These are phyloP conservation scores for Trametes cinnabarina DNA, from an alignment of 768 basidiomycete genomes.

Conservation along the genomic window DNA sequence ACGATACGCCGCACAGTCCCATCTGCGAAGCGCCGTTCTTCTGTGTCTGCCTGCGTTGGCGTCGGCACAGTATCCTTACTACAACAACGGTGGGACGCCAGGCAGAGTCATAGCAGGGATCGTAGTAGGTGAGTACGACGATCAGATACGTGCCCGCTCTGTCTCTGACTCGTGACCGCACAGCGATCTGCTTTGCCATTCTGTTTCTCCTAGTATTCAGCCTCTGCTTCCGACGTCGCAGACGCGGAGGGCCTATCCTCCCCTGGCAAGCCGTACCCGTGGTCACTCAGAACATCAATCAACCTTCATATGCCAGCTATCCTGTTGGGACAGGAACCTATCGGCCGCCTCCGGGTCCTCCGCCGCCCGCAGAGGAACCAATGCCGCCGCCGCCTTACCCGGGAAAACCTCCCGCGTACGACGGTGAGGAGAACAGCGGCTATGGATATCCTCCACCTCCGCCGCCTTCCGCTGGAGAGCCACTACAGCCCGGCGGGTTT, in stretches of 20 bases:
- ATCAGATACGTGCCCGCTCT: background rate
- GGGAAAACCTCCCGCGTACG: conserved; percentile 9
- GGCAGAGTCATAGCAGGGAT: conserved; percentile 12
- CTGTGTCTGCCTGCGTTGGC: background rate
- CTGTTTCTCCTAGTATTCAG: conserved; percentile 5
- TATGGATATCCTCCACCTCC: conserved; percentile 5
- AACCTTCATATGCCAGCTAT: background rate
- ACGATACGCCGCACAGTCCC: background rate
- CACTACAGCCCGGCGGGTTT: conserved; percentile 8
- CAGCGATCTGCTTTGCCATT: conserved; percentile 11
- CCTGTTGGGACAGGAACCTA: background rate
- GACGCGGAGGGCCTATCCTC: conserved; percentile 5
- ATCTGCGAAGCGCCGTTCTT: background rate
- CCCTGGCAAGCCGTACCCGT: background rate
- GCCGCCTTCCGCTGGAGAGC: background rate
- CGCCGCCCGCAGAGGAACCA: background rate
- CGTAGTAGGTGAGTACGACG: conserved; percentile 6
- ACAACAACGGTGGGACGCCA: conserved; percentile 3
- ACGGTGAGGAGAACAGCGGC: conserved; percentile 11
- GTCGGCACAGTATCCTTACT: conserved; percentile 3
- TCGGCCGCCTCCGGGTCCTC: conserved; percentile 11
- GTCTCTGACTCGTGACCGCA: background rate
- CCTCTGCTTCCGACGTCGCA: conserved; percentile 11
- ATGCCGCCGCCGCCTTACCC: conserved; percentile 12
- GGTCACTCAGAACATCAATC: conserved; percentile 7